Base-by-base conservation (phyloP, 2,329 filamentous ascomycete species). In the Kalmusia sp. region DNA sequence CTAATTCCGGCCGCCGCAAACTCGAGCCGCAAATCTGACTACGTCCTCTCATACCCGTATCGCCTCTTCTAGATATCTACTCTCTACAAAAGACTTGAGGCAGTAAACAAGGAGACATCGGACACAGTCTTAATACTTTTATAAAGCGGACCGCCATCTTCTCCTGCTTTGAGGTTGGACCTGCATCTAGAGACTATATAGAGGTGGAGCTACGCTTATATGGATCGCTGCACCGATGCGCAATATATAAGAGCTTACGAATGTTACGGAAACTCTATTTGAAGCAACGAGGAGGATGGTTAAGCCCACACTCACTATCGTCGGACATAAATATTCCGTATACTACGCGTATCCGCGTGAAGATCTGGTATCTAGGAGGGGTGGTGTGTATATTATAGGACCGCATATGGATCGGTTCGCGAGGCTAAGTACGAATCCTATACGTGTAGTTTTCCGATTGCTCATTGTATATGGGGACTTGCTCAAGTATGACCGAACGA, bases 401-500 rank as follows among this genome's bases (percentile, higher is more conserved):
- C 59, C 46, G 19, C 55, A 62, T 46, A 14, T 43, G 14, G 58
- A 58, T 49, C 14, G 48, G 19, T 62, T 64, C 52, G 31, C 52
- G 46, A 57, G 49, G 35, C 55, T 62, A 24, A 51, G 54, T 44
- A 64, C 55, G 31, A 52, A 57, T 51, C 62, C 55, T 22, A 51
- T 62, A 34, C 59, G 52, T 49, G 58, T 55, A 44, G 50, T 64
- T 43, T 62, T 64, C 51, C 50, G 45, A 38, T 49, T 61, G 31
- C 17, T 62, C 27, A 62, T 44, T 28, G 45, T 64, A 9, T 62
- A 64, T 58, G 50, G 57, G 25, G 61, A 60, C 37, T 49, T 64
- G 19, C 33, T 61, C 12, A 45, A 51, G 22, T 61, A 64, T 45
- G 55, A 37, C 60, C 57, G 27, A 52, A 62, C 46, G 47, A 59